Conservation (phyloP, 352 stramenopile species). For the Thalassiosira sp. region DNA sequence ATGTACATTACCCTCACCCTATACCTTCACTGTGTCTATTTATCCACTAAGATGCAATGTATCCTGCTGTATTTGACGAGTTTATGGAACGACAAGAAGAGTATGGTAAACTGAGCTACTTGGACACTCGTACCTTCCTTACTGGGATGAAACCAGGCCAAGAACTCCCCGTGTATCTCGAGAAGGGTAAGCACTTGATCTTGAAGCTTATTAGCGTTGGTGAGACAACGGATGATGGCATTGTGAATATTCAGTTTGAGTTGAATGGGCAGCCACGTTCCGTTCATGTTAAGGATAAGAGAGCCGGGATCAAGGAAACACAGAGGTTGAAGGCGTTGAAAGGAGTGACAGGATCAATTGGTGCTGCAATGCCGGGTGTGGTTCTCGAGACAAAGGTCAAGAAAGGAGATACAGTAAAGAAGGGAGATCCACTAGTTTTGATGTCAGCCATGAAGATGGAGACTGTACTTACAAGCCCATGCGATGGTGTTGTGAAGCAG, state of each 20-base stretch:
- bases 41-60: slow-evolving; percentile 65
- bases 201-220: slow-evolving; percentile 91
- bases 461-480: slow-evolving; percentile 91
- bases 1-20: slow-evolving; percentile 1
- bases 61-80: slow-evolving; percentile 85
- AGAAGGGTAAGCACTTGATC: slow-evolving; percentile 95
- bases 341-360: slow-evolving; percentile 87
- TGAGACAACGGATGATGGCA: slow-evolving; percentile 81
- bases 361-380: slow-evolving; percentile 95
- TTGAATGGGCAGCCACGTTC: slow-evolving; percentile 92
- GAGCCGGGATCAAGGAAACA: slow-evolving; percentile 73
- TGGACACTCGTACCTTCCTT: slow-evolving; percentile 88
- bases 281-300: slow-evolving; percentile 91
- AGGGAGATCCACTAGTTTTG: slow-evolving; percentile 90
- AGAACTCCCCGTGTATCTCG: slow-evolving; percentile 86
- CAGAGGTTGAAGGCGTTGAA: slow-evolving; percentile 88
- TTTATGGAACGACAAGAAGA: slow-evolving; percentile 77
- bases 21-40: slow-evolving; percentile 5
- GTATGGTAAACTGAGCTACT: slow-evolving; percentile 81
- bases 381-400: slow-evolving; percentile 94
- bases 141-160: slow-evolving; percentile 85
- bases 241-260: slow-evolving; percentile 95
- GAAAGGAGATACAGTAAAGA: slow-evolving; percentile 90
- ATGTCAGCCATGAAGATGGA: slow-evolving; percentile 99
- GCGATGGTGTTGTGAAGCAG: slow-evolving; percentile 88